Evolutionary conservation across 208 protist species (phyloP).

Genomic region (Zelonia costaricensis): DNA sequence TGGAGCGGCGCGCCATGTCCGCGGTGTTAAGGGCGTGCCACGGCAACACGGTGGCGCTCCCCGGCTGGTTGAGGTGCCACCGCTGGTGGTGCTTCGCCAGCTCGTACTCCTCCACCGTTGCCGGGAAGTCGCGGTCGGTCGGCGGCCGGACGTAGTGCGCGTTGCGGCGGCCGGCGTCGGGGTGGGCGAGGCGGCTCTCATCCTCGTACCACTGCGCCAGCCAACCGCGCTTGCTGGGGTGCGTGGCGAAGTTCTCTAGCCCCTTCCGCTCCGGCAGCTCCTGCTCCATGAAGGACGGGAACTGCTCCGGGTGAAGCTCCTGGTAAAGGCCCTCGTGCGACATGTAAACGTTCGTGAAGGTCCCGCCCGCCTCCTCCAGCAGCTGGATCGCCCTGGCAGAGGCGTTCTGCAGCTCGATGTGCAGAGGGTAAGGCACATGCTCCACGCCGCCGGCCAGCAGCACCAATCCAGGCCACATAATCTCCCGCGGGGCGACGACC

Average conservation of each 20-base stretch:
- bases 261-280: constrained; percentile 82
- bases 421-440: constrained; percentile 75
- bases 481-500: constrained; percentile 73
- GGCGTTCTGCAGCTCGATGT: constrained; percentile 90
- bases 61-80: constrained; percentile 91
- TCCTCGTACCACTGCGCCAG: constrained; percentile 89
- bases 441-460: constrained; percentile 69
- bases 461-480: constrained; percentile 89
- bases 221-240: constrained; percentile 80
- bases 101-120: constrained; percentile 87
- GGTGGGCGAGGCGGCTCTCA: constrained; percentile 86
- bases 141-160: constrained; percentile 85
- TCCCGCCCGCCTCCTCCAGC: constrained; percentile 86
- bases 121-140: constrained; percentile 81
- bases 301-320: constrained; percentile 87
- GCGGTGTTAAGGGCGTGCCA: constrained; percentile 84
- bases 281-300: constrained; percentile 79
- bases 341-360: constrained; percentile 90
- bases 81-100: constrained; percentile 93
- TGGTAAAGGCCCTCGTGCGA: constrained; percentile 90
- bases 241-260: constrained; percentile 73
- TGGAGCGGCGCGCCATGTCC: constrained; percentile 56
- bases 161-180: constrained; percentile 68
- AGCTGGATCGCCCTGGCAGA: constrained; percentile 78
- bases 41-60: constrained; percentile 84